Conservation (phyloP, 768 basidiomycete genomes). For the Lactifluus echinatus region DNA sequence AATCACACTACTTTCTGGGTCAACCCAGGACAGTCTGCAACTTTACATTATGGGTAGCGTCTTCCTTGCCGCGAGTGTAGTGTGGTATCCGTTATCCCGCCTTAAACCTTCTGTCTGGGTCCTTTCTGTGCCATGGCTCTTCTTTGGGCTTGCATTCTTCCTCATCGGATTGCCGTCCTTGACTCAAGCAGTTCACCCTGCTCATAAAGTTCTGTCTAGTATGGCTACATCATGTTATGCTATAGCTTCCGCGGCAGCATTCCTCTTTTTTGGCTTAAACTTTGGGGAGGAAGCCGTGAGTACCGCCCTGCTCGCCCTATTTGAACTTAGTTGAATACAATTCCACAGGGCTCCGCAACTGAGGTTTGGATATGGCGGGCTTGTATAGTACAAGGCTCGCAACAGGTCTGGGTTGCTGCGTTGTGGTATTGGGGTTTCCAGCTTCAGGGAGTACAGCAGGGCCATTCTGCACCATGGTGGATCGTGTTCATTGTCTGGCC, state of each 20-base stretch:
- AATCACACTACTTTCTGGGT: conserved; percentile 87
- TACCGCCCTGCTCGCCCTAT: background rate
- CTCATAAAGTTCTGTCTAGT: conserved; percentile 62
- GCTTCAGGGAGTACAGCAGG: conserved; percentile 49
- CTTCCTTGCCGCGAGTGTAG: conserved; percentile 75
- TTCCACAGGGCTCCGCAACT: conserved; percentile 72
- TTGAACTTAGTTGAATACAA: conserved; percentile 10
- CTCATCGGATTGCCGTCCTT: conserved; percentile 84
- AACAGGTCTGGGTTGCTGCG: conserved; percentile 93
- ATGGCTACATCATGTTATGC: conserved; percentile 89
- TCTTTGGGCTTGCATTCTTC: conserved; percentile 88
- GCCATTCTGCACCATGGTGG: conserved; percentile 70
- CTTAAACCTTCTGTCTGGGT: conserved; percentile 83
- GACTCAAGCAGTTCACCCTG: conserved; percentile 42
- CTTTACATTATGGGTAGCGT: conserved; percentile 87
- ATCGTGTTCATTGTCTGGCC: conserved; percentile 80
- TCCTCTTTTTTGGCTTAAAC: conserved; percentile 90
- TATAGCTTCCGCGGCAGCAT: conserved; percentile 85
- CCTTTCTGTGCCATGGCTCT: conserved; percentile 80
- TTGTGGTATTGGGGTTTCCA: conserved; percentile 94
- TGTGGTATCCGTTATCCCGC: conserved; percentile 89
- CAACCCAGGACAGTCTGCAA: conserved; percentile 70
- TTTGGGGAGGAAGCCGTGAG: conserved; percentile 92
- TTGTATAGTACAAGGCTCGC: conserved; percentile 89
- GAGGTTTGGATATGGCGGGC: conserved; percentile 91